Evolutionary conservation across 2,329 filamentous ascomycete genomes (phyloP), one percentile per base, ranked within the genome.

Genomic region (Grosmannia serpens): DNA sequence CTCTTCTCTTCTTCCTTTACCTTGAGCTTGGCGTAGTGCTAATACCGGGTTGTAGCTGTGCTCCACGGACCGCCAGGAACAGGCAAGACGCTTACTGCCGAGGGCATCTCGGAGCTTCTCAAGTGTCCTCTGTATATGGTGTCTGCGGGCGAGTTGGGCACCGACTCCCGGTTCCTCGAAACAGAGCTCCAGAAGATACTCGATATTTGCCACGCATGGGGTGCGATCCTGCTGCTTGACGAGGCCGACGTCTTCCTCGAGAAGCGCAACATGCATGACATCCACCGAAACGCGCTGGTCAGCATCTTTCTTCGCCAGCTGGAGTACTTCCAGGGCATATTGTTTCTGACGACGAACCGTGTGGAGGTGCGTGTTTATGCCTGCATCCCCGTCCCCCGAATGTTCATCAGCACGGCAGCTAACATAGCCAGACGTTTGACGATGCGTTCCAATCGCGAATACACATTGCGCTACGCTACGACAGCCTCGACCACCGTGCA

Each of bases 301-400:
- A 89, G 85, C 69, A 89, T 95, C 66, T 96, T 96, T 76, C 75
- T 96, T 2, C 84, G 90, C 0, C 78, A 92, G 59, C 77, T 96
- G 0, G 91, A 96, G 71, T 96, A 95, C 70, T 95, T 95, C 73
- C 88, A 95, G 67, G 91, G 91, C 3, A 95, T 95, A 57, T 71
- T 95, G 5, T 95, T 96, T 74, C 72, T 96, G 29, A 96, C 91
- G 0, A 95, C 91, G 2, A 95, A 95, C 69, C 83, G 90, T 1
- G 89, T 95, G 1, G 82, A 87, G 74, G 77, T 78, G 67, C 56
- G 70, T 69, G 17, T 24, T 15, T 24, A 11, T 7, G 13, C 7
- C 22, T 8, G 6, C 3, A 11, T 3, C 26, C 35, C 46, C 20
- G 24, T 11, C 9, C 20, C 11, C 9, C 15, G 13, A 17, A 17